phyloP scores from a whole-genome alignment of 108 stramenopile species.

The Conticribra guillardii region DNA sequence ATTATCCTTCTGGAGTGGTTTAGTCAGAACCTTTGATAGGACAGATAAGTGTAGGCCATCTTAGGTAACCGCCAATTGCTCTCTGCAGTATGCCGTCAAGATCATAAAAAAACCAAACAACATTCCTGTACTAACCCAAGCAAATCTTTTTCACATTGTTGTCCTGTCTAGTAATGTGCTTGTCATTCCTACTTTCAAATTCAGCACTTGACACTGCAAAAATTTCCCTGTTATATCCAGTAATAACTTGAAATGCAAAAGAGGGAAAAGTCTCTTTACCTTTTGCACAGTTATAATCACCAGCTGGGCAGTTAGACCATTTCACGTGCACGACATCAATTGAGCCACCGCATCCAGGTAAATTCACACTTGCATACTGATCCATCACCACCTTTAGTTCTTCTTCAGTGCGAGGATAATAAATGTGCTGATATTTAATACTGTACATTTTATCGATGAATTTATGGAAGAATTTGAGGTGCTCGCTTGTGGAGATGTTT shows the following conservation, averaged over 20 bases:
- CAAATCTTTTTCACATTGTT: constrained; percentile 3
- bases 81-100: not conserved
- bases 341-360: constrained; percentile 6
- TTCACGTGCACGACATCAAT: constrained; percentile 26
- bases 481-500: not conserved
- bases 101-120: constrained; percentile 13
- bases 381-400: constrained; percentile 1
- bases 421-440: constrained; percentile 11
- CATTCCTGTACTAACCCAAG: constrained; percentile 18
- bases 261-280: constrained; percentile 43
- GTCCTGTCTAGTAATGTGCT: constrained; percentile 21
- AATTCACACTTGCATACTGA: not conserved
- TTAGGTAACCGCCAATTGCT: constrained; percentile 34
- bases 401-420: not conserved
- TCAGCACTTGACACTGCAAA: constrained; percentile 8
- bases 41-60: constrained; percentile 46
- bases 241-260: constrained; percentile 40
- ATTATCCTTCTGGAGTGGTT: constrained; percentile 9
- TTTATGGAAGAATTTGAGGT: constrained; percentile 3
- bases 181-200: constrained; percentile 23
- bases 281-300: constrained; percentile 2
- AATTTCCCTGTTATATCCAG: not conserved
- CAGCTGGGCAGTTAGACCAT: constrained; percentile 17
- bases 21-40: constrained; percentile 18
- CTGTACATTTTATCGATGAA: constrained; percentile 18